phyloP scores from a whole-genome alignment of 2,329 filamentous ascomycete species.

The Periconia digitata region DNA sequence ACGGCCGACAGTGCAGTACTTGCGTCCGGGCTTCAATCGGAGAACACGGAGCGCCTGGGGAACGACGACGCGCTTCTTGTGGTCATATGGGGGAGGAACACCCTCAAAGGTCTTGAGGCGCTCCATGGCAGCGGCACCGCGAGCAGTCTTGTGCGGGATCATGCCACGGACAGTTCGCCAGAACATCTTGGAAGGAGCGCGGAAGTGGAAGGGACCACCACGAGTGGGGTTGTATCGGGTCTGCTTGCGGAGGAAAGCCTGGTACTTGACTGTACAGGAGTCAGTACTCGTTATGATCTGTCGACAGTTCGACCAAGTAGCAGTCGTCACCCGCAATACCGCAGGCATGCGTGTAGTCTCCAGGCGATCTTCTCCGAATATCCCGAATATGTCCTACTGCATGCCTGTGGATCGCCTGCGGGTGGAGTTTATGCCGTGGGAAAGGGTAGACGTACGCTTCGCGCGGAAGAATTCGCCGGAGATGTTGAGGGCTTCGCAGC shows the following conservation, averaged over 20 bases:
- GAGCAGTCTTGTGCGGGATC: conserved; percentile 99
- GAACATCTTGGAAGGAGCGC: conserved; percentile 98
- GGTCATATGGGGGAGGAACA: conserved; percentile 98
- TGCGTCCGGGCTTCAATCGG: conserved; percentile 96
- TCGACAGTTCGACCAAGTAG: not conserved
- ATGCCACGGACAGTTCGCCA: conserved; percentile 99
- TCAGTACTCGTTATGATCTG: conserved; percentile 22
- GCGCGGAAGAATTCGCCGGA: conserved; percentile 99
- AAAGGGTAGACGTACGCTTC: conserved; percentile 82
- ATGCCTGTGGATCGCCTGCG: conserved; percentile 18
- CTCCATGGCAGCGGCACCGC: conserved; percentile 93
- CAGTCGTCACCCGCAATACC: conserved; percentile 2
- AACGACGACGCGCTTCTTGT: conserved; percentile 99
- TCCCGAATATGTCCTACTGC: conserved; percentile 6
- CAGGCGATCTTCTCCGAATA: not conserved
- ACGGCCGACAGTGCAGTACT: conserved; percentile 99
- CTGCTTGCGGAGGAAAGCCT: conserved; percentile 99
- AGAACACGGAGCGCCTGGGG: conserved; percentile 97
- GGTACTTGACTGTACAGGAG: conserved; percentile 89
- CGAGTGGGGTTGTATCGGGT: conserved; percentile 99
- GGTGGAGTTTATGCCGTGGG: conserved; percentile 17
- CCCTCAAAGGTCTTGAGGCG: conserved; percentile 99
- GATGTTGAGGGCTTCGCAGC: conserved; percentile 99
- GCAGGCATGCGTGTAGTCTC: conserved; percentile 10
- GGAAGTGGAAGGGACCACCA: conserved; percentile 99